Evolutionary conservation across 2,329 filamentous ascomycete genomes (phyloP).

Genomic region (Fusarium pseudograminearum): DNA sequence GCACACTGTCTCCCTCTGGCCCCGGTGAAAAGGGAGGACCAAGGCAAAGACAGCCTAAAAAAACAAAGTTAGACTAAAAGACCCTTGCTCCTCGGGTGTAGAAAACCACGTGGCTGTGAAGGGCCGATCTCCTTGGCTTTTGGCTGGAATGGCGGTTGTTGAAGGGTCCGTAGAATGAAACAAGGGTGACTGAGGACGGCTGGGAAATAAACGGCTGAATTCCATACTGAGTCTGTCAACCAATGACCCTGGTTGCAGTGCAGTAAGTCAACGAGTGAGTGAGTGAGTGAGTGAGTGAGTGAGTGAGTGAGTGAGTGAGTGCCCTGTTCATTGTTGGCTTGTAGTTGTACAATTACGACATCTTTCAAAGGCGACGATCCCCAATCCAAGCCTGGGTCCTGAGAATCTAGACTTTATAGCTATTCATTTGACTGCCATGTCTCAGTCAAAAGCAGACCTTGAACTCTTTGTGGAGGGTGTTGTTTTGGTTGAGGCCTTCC

Average conservation of each 20-base stretch:
- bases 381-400: not conserved
- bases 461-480: not conserved
- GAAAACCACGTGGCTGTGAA: conserved; percentile 27
- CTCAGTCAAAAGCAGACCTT: not conserved
- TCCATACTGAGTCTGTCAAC: not conserved
- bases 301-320: not conserved
- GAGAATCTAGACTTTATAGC: not conserved
- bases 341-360: conserved; percentile 4
- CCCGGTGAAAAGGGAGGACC: not conserved
- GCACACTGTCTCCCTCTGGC: not conserved
- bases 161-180: conserved; percentile 7
- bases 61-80: not conserved
- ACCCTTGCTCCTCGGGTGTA: conserved; percentile 10
- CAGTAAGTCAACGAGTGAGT: not conserved
- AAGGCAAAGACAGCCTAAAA: conserved; percentile 2
- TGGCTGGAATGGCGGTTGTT: conserved; percentile 25
- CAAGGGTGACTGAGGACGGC: conserved; percentile 1
- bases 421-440: not conserved
- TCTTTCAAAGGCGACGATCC: not conserved
- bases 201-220: not conserved
- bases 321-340: not conserved
- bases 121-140: conserved; percentile 8
- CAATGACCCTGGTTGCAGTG: not conserved
- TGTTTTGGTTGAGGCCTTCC: conserved; percentile 23
- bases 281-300: not conserved